A percentile compares a stretch with the other conserved stretches of the same genome.
phyloP scores from a whole-genome alignment of 2,329 filamentous ascomycete genomes.

The Chaetothyriales sp. region DNA sequence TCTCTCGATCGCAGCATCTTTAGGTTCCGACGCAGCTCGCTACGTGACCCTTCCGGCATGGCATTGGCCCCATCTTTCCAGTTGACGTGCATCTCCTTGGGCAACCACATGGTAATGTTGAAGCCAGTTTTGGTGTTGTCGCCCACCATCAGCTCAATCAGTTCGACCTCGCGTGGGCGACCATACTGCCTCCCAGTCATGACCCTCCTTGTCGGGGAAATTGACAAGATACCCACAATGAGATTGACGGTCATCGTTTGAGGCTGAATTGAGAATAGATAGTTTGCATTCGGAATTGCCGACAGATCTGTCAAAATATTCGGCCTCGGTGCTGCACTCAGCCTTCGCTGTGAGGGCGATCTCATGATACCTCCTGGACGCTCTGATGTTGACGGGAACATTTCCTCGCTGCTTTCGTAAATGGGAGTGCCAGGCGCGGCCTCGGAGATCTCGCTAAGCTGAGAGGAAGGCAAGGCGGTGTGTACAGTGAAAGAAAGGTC shows the following conservation, averaged over 20 bases:
- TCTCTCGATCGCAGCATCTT: slow-evolving; percentile 52
- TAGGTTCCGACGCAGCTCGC: slow-evolving; percentile 27
- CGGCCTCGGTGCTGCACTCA: slow-evolving; percentile 13
- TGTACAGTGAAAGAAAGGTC: slow-evolving; percentile 64
- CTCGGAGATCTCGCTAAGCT: slow-evolving; percentile 29
- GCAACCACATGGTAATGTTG: slow-evolving; percentile 70
- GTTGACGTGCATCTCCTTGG: slow-evolving; percentile 17
- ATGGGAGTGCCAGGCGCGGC: slow-evolving; percentile 15
- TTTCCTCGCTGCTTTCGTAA: slow-evolving; percentile 17
- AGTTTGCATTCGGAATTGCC: slow-evolving; percentile 53
- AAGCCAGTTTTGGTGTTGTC: slow-evolving; percentile 77
- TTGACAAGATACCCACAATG: slow-evolving; percentile 64
- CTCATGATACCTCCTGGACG: slow-evolving; percentile 14
- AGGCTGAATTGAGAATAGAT: slow-evolving; percentile 55
- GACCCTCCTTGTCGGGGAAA: slow-evolving; percentile 54
- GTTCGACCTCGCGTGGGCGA: slow-evolving; percentile 38
- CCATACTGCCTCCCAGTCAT: slow-evolving; percentile 46
- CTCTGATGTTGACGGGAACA: slow-evolving; percentile 10
- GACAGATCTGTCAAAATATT: slow-evolving; percentile 47
- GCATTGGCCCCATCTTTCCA: slow-evolving; percentile 18
- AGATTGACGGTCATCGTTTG: slow-evolving; percentile 73
- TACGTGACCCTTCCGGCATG: slow-evolving; percentile 18
- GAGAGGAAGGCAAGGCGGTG: slow-evolving; percentile 50
- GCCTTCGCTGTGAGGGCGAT: slow-evolving; percentile 13
- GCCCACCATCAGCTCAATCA: slow-evolving; percentile 67